These are phyloP conservation scores for Mycena citricolor DNA, from an alignment of 1,284 basidiomycete species.

Conservation along the genomic window DNA sequence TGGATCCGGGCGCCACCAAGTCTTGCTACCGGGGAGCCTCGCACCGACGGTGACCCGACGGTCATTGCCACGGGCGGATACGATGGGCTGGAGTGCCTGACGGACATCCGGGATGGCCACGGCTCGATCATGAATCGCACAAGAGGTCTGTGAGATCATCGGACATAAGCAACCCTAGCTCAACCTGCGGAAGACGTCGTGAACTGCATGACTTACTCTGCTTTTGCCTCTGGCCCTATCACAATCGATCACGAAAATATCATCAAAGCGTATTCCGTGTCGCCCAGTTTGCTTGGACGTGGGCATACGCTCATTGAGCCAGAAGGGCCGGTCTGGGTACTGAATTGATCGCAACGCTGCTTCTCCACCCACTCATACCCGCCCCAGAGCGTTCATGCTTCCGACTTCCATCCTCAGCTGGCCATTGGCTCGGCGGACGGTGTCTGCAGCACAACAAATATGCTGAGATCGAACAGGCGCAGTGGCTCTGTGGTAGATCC, in stretches of 20 bases:
- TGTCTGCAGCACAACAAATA: conserved; percentile 69
- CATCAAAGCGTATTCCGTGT: conserved; percentile 69
- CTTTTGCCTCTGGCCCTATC: conserved; percentile 63
- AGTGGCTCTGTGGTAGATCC: conserved; percentile 64
- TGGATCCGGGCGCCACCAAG: conserved; percentile 71
- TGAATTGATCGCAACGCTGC: conserved; percentile 22
- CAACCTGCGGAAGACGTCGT: conserved; percentile 82
- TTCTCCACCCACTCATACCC: conserved; percentile 2
- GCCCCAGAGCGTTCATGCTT: conserved; percentile 65
- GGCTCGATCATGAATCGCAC: conserved; percentile 72
- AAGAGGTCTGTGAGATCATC: conserved; percentile 45
- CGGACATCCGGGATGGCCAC: conserved; percentile 69
- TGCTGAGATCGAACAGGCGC: conserved; percentile 64
- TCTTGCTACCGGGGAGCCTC: conserved; percentile 44
- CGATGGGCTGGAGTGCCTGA: conserved; percentile 72
- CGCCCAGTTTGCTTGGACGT: conserved; percentile 70
- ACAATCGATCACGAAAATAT: conserved; percentile 78
- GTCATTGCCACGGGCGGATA: conserved; percentile 75
- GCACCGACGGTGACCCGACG: conserved; percentile 58
- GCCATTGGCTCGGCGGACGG: conserved; percentile 84
- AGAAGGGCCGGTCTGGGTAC: conserved; percentile 79
- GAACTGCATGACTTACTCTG: conserved; percentile 61
- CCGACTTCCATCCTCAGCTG: conserved; percentile 85
- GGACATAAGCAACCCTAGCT: no score
- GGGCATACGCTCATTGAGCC: conserved; percentile 73